phyloP scores from a whole-genome alignment of 2,329 filamentous ascomycete genomes.

The Aspergillus novoparasiticus region DNA sequence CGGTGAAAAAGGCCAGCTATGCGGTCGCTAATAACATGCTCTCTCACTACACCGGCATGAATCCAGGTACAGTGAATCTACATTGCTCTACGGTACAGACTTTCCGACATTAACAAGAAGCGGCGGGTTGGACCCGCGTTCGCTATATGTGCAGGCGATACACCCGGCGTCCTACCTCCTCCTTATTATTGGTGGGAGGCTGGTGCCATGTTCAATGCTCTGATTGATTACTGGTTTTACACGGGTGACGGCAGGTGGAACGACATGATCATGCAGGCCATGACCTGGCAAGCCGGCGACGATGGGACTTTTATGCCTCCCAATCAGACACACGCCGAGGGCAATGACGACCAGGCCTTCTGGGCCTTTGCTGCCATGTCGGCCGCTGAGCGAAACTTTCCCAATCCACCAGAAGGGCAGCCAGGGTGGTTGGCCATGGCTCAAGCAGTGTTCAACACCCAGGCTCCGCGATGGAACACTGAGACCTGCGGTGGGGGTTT shows the following conservation, averaged over 20 bases:
- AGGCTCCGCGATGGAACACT: conserved; percentile 70
- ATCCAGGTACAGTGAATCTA: conserved; percentile 26
- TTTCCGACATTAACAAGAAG: not conserved
- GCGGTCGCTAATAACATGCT: conserved; percentile 53
- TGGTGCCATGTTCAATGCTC: conserved; percentile 44
- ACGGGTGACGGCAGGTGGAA: conserved; percentile 47
- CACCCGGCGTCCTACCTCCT: conserved; percentile 53
- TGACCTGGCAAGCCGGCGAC: conserved; percentile 42
- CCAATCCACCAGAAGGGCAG: conserved; percentile 51
- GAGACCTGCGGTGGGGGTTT: conserved; percentile 71
- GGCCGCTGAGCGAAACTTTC: conserved; percentile 53
- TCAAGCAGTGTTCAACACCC: conserved; percentile 80
- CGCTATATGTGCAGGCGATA: conserved; percentile 38
- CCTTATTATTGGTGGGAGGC: conserved; percentile 53
- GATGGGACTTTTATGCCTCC: conserved; percentile 44
- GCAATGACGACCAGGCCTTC: conserved; percentile 62
- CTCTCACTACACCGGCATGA: conserved; percentile 52
- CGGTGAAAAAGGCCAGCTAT: conserved; percentile 50
- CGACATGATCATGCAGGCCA: conserved; percentile 37
- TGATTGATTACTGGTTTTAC: conserved; percentile 48
- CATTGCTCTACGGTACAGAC: not conserved
- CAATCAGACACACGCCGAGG: conserved; percentile 48
- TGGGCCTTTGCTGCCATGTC: conserved; percentile 61
- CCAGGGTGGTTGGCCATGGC: conserved; percentile 78
- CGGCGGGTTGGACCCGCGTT: not conserved